Evolutionary conservation across 306 rosid species (phyloP).

Genomic region (Dryas drummondii): DNA sequence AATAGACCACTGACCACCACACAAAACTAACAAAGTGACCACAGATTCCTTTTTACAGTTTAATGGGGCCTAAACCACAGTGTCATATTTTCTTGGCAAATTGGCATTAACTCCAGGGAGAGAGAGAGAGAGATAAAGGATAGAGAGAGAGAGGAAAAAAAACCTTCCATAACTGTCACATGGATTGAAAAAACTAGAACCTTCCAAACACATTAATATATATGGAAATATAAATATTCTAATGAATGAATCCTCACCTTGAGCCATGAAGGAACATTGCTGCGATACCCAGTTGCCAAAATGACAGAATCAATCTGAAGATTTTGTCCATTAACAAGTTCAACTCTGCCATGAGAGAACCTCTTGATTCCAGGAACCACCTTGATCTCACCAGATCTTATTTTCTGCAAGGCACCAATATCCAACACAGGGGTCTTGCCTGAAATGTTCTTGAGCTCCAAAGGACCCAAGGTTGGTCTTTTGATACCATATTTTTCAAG

Average conservation of each 20-base stretch:
- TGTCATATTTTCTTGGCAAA: too few species aligned
- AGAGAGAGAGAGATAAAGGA: background rate
- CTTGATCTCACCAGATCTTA: conserved; percentile 68
- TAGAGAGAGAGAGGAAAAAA: background rate
- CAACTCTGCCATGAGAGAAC: conserved; percentile 60
- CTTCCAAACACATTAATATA: conserved; percentile 3
- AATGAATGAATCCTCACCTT: conserved; percentile 49
- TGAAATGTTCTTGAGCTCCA: conserved; percentile 68
- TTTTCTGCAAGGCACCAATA: conserved; percentile 72
- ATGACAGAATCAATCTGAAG: conserved; percentile 72
- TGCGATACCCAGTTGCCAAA: conserved; percentile 92
- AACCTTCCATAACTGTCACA: conserved; percentile 48
- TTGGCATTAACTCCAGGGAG: too few species aligned
- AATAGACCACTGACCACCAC: background rate
- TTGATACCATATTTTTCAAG: conserved; percentile 63
- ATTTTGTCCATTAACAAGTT: conserved; percentile 62
- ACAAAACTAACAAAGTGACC: conserved; percentile 31
- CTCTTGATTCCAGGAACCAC: conserved; percentile 82
- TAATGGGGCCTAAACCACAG: too few species aligned
- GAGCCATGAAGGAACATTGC: conserved; percentile 97
- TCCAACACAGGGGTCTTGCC: conserved; percentile 94
- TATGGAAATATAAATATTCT: background rate
- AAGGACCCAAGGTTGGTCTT: conserved; percentile 71
- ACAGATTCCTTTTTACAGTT: background rate
- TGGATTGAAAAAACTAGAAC: conserved; percentile 31